A percentile compares a stretch with the other conserved stretches of the same genome.
Evolutionary conservation across 192 early-diverging fungal species (phyloP).

Genomic region (Coemansia sp.): DNA sequence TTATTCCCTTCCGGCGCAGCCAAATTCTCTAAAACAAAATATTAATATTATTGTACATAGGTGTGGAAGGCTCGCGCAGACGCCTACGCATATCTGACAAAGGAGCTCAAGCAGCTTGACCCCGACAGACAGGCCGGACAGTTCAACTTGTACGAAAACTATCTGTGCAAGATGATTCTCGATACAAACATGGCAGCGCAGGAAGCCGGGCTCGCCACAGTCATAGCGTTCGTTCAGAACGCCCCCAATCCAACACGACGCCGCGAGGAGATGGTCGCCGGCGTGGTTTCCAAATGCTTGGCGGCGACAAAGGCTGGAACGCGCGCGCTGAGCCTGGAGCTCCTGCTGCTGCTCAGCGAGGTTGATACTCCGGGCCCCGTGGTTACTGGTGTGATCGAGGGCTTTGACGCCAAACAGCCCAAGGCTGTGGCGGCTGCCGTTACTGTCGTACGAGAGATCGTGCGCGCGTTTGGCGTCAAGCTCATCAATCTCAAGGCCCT

Average conservation of each 20-base stretch:
- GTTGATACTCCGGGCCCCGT: conserved; percentile 82
- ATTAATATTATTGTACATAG: conserved; percentile 48
- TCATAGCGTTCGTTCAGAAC: conserved; percentile 78
- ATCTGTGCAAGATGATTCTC: conserved; percentile 76
- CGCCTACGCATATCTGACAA: conserved; percentile 80
- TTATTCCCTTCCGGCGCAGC: neutral
- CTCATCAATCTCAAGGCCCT: conserved; percentile 79
- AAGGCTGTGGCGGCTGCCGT: conserved; percentile 84
- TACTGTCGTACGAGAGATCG: conserved; percentile 58
- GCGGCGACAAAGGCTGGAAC: conserved; percentile 80
- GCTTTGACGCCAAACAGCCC: conserved; percentile 83
- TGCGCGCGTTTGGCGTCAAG: conserved; percentile 80
- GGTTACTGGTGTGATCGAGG: conserved; percentile 75
- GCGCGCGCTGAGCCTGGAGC: conserved; percentile 72
- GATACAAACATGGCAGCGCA: conserved; percentile 92
- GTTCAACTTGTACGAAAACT: conserved; percentile 70
- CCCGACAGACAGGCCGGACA: conserved; percentile 57
- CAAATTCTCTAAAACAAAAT: neutral
- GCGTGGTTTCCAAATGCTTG: conserved; percentile 86
- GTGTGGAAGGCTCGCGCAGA: conserved; percentile 90
- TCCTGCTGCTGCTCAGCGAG: conserved; percentile 86
- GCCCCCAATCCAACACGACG: conserved; percentile 74
- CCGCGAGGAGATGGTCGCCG: conserved; percentile 67
- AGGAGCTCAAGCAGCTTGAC: conserved; percentile 68
- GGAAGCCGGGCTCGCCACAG: conserved; percentile 75